phyloP scores from a whole-genome alignment of 2,329 filamentous ascomycete genomes.

The Fusarium cyanostomum region DNA sequence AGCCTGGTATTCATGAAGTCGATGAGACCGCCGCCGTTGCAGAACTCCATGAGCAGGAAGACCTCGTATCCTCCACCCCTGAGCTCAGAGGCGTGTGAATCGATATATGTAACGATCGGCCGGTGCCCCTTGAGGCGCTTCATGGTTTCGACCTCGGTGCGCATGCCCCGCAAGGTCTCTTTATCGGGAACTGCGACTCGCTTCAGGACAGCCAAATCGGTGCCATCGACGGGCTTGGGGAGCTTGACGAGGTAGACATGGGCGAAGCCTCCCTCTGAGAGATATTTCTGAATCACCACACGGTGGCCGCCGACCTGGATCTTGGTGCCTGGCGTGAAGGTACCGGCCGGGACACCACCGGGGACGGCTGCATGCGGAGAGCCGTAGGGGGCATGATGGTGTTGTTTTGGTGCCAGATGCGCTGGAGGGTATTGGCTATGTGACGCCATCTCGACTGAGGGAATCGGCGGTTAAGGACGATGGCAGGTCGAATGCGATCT shows the following conservation, averaged over 20 bases:
- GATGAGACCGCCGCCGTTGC: slow-evolving; percentile 92
- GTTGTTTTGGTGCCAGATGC: slow-evolving; percentile 45
- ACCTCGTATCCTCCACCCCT: slow-evolving; percentile 96
- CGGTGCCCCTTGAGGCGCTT: slow-evolving; percentile 98
- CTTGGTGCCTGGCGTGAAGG: slow-evolving; percentile 92
- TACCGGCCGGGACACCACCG: slow-evolving; percentile 73
- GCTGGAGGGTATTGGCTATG: slow-evolving; percentile 48
- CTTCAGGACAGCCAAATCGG: slow-evolving; percentile 87
- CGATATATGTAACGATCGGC: slow-evolving; percentile 97
- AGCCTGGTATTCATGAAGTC: slow-evolving; percentile 99
- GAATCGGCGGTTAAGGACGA: slow-evolving; percentile 3
- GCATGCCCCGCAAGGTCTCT: slow-evolving; percentile 92
- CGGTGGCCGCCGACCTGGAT: slow-evolving; percentile 94
- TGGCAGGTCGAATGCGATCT: slow-evolving; percentile 20
- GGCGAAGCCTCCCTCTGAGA: slow-evolving; percentile 97
- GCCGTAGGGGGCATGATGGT: slow-evolving; percentile 57
- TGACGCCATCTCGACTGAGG: slow-evolving; percentile 47
- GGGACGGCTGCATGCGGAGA: slow-evolving; percentile 54
- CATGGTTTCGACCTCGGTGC: slow-evolving; percentile 99
- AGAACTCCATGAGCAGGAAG: slow-evolving; percentile 98
- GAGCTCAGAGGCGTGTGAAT: slow-evolving; percentile 95
- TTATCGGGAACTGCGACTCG: slow-evolving; percentile 97
- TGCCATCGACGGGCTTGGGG: slow-evolving; percentile 77
- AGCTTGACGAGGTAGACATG: slow-evolving; percentile 97
- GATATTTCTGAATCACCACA: slow-evolving; percentile 94